Evolutionary conservation across 495 filamentous ascomycete genomes (phyloP).

Genomic region (Niebla homalea): DNA sequence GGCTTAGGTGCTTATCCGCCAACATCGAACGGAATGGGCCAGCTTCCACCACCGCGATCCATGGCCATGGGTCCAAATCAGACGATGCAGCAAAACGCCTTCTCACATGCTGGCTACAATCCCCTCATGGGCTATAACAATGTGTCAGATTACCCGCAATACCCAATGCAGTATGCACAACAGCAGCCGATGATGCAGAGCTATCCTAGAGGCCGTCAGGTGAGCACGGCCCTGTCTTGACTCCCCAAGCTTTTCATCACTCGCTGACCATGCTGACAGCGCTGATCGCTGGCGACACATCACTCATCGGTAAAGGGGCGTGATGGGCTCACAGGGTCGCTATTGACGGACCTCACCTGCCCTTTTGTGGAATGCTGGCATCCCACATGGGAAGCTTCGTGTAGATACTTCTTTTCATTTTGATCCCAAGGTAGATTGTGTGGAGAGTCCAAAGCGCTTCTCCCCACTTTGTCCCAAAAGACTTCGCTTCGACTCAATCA

Average conservation of each 20-base stretch:
- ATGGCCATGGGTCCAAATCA: constrained; percentile 28
- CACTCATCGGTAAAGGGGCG: too few relatives aligned
- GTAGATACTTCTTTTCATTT: not conserved
- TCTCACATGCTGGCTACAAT: constrained; percentile 33
- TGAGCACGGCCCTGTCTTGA: constrained; percentile 17
- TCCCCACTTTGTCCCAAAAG: too few relatives aligned
- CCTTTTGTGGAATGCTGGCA: too few relatives aligned
- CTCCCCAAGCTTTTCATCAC: constrained; percentile 17
- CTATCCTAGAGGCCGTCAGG: constrained; percentile 32
- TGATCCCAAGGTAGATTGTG: too few relatives aligned
- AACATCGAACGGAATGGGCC: constrained; percentile 29
- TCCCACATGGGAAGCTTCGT: not conserved
- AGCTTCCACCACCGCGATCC: constrained; percentile 28
- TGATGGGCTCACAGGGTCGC: too few relatives aligned
- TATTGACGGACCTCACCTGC: too few relatives aligned
- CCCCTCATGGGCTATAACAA: constrained; percentile 32
- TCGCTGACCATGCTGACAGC: not conserved
- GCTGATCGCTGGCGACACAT: too few relatives aligned
- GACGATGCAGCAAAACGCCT: constrained; percentile 32
- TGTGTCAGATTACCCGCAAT: constrained; percentile 32
- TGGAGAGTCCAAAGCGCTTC: too few relatives aligned
- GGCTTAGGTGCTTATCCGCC: constrained; percentile 31
- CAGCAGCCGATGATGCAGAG: constrained; percentile 32
- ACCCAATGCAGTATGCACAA: constrained; percentile 36
- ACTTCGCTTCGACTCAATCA: too few relatives aligned